Evolutionary conservation across 2,329 filamentous ascomycete species (phyloP).

Genomic region (Parastagonospora avenae): DNA sequence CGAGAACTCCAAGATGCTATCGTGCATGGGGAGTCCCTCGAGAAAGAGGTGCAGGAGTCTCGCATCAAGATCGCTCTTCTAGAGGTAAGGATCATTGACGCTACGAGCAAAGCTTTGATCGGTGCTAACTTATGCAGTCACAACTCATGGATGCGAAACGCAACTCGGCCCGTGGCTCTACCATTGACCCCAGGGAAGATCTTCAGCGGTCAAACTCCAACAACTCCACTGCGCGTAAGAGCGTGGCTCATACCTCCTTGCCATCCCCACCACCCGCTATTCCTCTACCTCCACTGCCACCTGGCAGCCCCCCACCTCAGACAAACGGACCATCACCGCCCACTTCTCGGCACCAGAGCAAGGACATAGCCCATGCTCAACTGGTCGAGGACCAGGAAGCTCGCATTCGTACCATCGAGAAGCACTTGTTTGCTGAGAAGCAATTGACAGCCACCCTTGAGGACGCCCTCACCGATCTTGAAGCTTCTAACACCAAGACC

Average conservation of each 20-base stretch:
- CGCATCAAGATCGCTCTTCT: constrained; percentile 75
- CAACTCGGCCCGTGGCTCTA: constrained; percentile 52
- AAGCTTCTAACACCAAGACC: constrained; percentile 88
- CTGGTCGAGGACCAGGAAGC: constrained; percentile 94
- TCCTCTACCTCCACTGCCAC: constrained; percentile 87
- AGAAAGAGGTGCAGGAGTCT: constrained; percentile 75
- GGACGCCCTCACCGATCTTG: constrained; percentile 92
- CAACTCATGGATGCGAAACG: constrained; percentile 65
- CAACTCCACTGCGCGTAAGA: constrained; percentile 80
- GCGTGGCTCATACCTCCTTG: constrained; percentile 77
- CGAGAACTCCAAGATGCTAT: constrained; percentile 49
- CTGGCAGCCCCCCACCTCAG: constrained; percentile 50
- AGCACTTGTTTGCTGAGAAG: constrained; percentile 93
- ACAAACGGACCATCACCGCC: constrained; percentile 62
- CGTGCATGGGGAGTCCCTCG: constrained; percentile 51
- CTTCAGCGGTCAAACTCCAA: constrained; percentile 63
- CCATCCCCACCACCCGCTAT: constrained; percentile 95
- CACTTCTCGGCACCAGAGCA: constrained; percentile 76
- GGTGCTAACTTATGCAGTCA: constrained; percentile 52
- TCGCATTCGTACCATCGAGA: constrained; percentile 93
- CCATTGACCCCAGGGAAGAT: constrained; percentile 51
- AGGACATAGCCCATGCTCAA: constrained; percentile 77
- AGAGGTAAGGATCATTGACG: constrained; percentile 64
- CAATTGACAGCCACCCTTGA: constrained; percentile 94
- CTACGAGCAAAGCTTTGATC: background rate